phyloP scores from a whole-genome alignment of 371 early-diverging fungal genomes.

The Encephalitozoon intestinalis region DNA sequence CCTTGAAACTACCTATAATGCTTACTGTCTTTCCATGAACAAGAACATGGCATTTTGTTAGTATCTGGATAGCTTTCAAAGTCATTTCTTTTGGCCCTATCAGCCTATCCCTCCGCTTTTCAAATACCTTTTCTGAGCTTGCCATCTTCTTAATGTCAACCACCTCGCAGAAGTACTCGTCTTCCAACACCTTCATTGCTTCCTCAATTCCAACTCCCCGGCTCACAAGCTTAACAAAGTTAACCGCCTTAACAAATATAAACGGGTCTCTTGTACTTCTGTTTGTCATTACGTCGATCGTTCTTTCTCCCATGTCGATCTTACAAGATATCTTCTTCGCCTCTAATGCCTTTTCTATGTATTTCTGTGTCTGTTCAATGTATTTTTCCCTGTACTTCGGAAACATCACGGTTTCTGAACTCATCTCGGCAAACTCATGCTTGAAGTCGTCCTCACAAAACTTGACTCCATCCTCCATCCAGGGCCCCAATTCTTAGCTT shows the following conservation, averaged over 20 bases:
- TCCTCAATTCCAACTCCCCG: slow-evolving; percentile 86
- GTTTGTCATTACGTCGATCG: slow-evolving; percentile 92
- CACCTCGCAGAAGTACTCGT: slow-evolving; percentile 81
- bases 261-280: slow-evolving; percentile 91
- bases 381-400: slow-evolving; percentile 94
- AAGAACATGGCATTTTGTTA: slow-evolving; percentile 87
- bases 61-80: slow-evolving; percentile 82
- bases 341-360: slow-evolving; percentile 74
- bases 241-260: slow-evolving; percentile 83
- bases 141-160: slow-evolving; percentile 87
- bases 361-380: slow-evolving; percentile 82
- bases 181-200: slow-evolving; percentile 70
- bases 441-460: slow-evolving; percentile 72
- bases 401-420: slow-evolving; percentile 87
- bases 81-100: slow-evolving; percentile 93
- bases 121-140: slow-evolving; percentile 85
- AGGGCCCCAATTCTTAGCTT: not conserved
- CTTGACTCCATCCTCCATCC: slow-evolving; percentile 1
- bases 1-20: slow-evolving; percentile 73
- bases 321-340: slow-evolving; percentile 77
- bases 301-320: slow-evolving; percentile 84
- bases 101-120: slow-evolving; percentile 87
- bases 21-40: slow-evolving; percentile 93
- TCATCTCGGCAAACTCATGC: slow-evolving; percentile 79
- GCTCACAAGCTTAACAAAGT: slow-evolving; percentile 82